These are phyloP conservation scores for Exophiala bonariae DNA, from an alignment of 2,329 filamentous ascomycete genomes.

Conservation along the genomic window DNA sequence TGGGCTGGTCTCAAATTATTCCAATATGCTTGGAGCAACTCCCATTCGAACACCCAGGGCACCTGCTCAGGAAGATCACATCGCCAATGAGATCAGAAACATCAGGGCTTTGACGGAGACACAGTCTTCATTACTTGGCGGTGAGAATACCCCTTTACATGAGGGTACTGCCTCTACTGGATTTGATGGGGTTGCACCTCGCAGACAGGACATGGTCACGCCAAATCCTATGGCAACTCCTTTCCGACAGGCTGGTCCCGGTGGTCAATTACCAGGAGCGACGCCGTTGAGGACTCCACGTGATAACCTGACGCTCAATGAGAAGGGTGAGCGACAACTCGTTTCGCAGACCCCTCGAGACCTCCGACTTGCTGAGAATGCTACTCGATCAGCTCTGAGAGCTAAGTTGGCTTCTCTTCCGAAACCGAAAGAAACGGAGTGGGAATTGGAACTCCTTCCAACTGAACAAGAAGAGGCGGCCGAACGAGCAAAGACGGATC, in stretches of 20 bases:
- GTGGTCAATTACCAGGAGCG: slow-evolving; percentile 68
- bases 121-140: slow-evolving; percentile 87
- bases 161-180: slow-evolving; percentile 81
- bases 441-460: slow-evolving; percentile 81
- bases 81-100: slow-evolving; percentile 94
- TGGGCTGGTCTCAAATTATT: slow-evolving; percentile 84
- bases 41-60: slow-evolving; percentile 91
- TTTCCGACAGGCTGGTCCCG: slow-evolving; percentile 62
- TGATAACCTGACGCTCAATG: slow-evolving; percentile 84
- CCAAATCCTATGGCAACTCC: slow-evolving; percentile 96
- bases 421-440: slow-evolving; percentile 89
- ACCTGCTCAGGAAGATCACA: slow-evolving; percentile 88
- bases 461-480: slow-evolving; percentile 72
- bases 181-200: slow-evolving; percentile 80
- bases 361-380: slow-evolving; percentile 68
- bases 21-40: slow-evolving; percentile 73
- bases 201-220: slow-evolving; percentile 79
- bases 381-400: slow-evolving; percentile 66
- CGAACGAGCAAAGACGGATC: slow-evolving; percentile 35
- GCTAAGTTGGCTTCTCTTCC: slow-evolving; percentile 72
- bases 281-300: slow-evolving; percentile 87
- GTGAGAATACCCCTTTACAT: slow-evolving; percentile 86
- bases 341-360: slow-evolving; percentile 76
- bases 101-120: slow-evolving; percentile 90
- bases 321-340: slow-evolving; percentile 64